Evolutionary conservation across 179 eudicot genomes (phyloP).

Genomic region (Monotropa hypopitys): DNA sequence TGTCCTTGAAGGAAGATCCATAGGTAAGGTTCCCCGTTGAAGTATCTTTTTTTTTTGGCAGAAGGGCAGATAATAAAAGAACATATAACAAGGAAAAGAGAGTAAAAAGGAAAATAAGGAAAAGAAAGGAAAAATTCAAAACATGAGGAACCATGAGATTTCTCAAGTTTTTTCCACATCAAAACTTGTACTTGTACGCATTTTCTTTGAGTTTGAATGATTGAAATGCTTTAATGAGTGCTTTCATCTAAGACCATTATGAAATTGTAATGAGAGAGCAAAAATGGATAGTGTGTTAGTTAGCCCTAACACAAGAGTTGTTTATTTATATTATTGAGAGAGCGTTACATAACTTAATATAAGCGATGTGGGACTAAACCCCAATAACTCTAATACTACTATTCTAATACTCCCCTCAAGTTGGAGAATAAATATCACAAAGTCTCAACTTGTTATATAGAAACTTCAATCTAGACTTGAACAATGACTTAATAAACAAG

Average conservation of each 20-base stretch:
- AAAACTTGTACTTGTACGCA: neutral
- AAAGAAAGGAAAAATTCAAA: neutral
- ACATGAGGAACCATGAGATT: neutral
- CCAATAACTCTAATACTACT: too few relatives aligned
- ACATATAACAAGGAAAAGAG: neutral
- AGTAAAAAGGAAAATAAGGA: neutral
- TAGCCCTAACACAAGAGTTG: too few relatives aligned
- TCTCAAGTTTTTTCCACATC: neutral
- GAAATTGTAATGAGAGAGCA: too few relatives aligned
- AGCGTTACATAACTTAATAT: too few relatives aligned
- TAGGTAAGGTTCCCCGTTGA: conserved; percentile 36
- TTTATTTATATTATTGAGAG: too few relatives aligned
- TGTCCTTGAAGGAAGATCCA: conserved; percentile 82
- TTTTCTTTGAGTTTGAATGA: neutral
- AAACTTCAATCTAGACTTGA: too few relatives aligned
- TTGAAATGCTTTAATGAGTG: neutral
- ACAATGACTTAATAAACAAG: too few relatives aligned
- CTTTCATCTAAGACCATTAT: neutral
- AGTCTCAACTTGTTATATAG: too few relatives aligned
- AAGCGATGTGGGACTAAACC: too few relatives aligned
- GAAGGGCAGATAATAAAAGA: neutral
- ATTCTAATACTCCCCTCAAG: too few relatives aligned
- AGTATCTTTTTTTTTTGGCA: neutral
- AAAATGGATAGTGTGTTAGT: too few relatives aligned
- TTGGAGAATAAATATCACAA: too few relatives aligned